Evolutionary conservation across 306 rosid genomes (phyloP).

Genomic region (Trifolium subterraneum): DNA sequence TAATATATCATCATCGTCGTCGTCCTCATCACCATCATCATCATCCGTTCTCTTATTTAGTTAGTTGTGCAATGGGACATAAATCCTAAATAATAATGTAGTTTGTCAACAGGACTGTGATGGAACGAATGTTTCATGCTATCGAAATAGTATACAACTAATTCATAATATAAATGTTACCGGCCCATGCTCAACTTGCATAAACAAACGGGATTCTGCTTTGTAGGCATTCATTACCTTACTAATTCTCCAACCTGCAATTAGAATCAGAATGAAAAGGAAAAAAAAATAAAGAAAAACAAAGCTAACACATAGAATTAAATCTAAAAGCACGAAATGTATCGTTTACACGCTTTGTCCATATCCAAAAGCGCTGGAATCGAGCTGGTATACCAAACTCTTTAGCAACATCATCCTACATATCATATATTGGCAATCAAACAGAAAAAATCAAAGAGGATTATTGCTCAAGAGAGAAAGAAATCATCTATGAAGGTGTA

Average conservation of each 20-base stretch:
- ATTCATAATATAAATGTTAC: background rate
- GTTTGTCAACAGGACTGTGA: background rate
- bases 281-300: too few relatives aligned
- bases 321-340: too few relatives aligned
- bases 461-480: too few relatives aligned
- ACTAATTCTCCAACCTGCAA: background rate
- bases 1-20: too few relatives aligned
- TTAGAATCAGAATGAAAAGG: too few relatives aligned
- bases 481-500: too few relatives aligned
- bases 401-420: background rate
- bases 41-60: background rate
- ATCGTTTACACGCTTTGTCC: background rate
- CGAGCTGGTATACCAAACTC: background rate
- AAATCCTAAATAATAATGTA: background rate
- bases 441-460: too few relatives aligned
- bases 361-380: background rate
- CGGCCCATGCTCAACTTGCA: background rate
- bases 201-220: too few relatives aligned
- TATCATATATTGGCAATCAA: too few relatives aligned
- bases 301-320: too few relatives aligned
- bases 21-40: too few relatives aligned
- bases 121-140: background rate
- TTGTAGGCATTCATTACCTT: background rate
- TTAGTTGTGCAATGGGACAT: background rate
- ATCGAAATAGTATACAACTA: background rate